A percentile compares a stretch with the other conserved stretches of the same genome.
Evolutionary conservation across 169 alveolate genomes (phyloP).

Genomic region (Eimeria maxima): DNA sequence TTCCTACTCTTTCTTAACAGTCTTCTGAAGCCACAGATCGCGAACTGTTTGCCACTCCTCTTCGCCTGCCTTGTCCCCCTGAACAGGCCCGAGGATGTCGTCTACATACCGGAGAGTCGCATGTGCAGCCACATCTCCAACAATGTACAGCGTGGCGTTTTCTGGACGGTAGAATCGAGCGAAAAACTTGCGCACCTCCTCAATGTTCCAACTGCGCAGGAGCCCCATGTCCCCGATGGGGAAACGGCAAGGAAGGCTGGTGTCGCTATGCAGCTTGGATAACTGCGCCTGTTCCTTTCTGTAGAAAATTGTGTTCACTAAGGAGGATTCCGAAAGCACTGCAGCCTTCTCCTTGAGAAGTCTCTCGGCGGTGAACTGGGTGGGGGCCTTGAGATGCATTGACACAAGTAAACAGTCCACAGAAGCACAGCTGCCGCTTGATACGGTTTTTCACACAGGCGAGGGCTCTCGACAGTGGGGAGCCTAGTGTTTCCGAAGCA

Average conservation of each 20-base stretch:
- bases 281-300: conserved; percentile 91
- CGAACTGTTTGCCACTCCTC: conserved; percentile 49
- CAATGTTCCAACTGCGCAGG: conserved; percentile 83
- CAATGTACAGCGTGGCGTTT: conserved; percentile 85
- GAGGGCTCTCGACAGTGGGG: not conserved
- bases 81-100: conserved; percentile 65
- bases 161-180: conserved; percentile 87
- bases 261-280: conserved; percentile 90
- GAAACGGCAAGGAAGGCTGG: conserved; percentile 88
- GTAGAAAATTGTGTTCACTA: conserved; percentile 91
- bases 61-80: conserved; percentile 54
- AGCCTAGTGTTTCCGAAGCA: not conserved
- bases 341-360: conserved; percentile 91
- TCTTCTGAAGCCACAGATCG: conserved; percentile 29
- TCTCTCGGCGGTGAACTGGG: conserved; percentile 90
- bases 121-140: conserved; percentile 85
- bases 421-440: not conserved
- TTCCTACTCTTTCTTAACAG: conserved; percentile 47
- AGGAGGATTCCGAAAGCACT: conserved; percentile 91
- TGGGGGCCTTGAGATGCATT: conserved; percentile 62
- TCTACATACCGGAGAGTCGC: conserved; percentile 48
- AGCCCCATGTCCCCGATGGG: conserved; percentile 89
- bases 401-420: not conserved
- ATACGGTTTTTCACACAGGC: not conserved
- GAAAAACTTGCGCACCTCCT: conserved; percentile 85